Base-by-base conservation (phyloP, 768 basidiomycete genomes). In the Mycena rosella region DNA sequence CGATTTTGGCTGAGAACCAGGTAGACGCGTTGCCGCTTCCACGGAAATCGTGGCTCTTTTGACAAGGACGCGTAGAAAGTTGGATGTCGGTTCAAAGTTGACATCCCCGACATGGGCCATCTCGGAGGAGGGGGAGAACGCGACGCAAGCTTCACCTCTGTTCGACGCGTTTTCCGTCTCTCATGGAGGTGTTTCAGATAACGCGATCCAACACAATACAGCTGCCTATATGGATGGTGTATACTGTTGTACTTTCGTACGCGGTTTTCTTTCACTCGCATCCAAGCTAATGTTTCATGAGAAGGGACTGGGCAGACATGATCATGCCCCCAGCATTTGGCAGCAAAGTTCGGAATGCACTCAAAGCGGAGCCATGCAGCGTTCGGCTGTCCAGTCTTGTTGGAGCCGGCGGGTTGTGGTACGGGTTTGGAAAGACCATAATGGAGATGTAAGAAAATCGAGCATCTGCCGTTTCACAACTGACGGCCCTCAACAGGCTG, bases 1-100 rank as follows among this genome's bases (percentile, higher is more conserved):
- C 94, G 7, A 97, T 98, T 72, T 87, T 97, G 27, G 93, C 95
- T 18, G 95, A 96, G 75, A 96, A 96, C 75, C 95, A 96, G 85
- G 94, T 90, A 71, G 42, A 78, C 67, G 51, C 59, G 42, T 22
- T 42, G 34, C 22, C 2, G 20, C 32, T 36, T 60, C 27, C 22
- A 60, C 20, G 20, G 32, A 13, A 32, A 38, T 29, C 10, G 22
- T 38, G 42, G 49, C 30, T 48, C 53, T 44, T 56, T 63, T 18
- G n/a, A 57, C 63, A 36, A 36, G 10, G 47, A 61, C 54, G 42
- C 38, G 56, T 68, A 96, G 94, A 98, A 96, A 87, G 85, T 98
- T 40, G 94, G 95, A 81, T 98, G 96, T 77, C 95, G 92, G 4
- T 97, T 98, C 84, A 93, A 94, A 72, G 84, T 93, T 48, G 90